A percentile compares a stretch with the other conserved stretches of the same genome.
phyloP scores from a whole-genome alignment of 2,329 filamentous ascomycete species.

The Calonectria hawksworthii region DNA sequence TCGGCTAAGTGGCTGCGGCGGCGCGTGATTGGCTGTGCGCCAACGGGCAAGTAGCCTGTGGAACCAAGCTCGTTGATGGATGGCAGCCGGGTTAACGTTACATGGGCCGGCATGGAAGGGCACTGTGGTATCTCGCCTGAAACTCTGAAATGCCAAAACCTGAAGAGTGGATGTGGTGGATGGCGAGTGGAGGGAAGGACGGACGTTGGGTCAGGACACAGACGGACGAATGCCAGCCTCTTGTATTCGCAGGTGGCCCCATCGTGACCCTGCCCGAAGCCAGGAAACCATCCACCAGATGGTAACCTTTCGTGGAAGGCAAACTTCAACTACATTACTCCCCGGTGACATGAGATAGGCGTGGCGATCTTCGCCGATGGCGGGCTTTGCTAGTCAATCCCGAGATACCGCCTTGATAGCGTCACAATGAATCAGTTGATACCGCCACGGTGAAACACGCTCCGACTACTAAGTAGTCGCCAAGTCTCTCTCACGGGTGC shows the following conservation, averaged over 20 bases:
- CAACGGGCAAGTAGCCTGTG: conserved; percentile 11
- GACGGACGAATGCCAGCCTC: conserved; percentile 29
- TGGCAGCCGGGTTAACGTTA: conserved; percentile 45
- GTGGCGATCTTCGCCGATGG: conserved; percentile 34
- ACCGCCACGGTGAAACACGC: conserved; percentile 12
- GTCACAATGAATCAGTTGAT: conserved; percentile 32
- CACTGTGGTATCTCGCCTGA: conserved; percentile 15
- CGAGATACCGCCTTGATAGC: conserved; percentile 38
- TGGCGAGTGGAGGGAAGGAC: background rate
- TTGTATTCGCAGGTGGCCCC: conserved; percentile 28
- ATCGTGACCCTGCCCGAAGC: background rate
- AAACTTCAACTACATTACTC: conserved; percentile 34
- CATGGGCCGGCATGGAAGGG: conserved; percentile 36
- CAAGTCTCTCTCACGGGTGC: conserved; percentile 1
- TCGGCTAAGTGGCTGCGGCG: conserved; percentile 32
- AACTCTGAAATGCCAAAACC: conserved; percentile 11
- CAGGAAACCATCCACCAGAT: conserved; percentile 5
- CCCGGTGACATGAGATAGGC: conserved; percentile 24
- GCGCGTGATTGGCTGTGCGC: conserved; percentile 37
- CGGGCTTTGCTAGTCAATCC: conserved; percentile 32
- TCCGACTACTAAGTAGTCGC: conserved; percentile 19
- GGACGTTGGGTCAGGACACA: conserved; percentile 19
- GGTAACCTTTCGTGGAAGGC: conserved; percentile 4
- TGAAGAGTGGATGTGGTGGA: background rate
- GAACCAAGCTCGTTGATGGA: conserved; percentile 34